A percentile compares a stretch with the other conserved stretches of the same genome.
These are phyloP conservation scores for Cephalotrichum gorgonifer DNA, from an alignment of 2,329 filamentous ascomycete species.

Conservation along the genomic window DNA sequence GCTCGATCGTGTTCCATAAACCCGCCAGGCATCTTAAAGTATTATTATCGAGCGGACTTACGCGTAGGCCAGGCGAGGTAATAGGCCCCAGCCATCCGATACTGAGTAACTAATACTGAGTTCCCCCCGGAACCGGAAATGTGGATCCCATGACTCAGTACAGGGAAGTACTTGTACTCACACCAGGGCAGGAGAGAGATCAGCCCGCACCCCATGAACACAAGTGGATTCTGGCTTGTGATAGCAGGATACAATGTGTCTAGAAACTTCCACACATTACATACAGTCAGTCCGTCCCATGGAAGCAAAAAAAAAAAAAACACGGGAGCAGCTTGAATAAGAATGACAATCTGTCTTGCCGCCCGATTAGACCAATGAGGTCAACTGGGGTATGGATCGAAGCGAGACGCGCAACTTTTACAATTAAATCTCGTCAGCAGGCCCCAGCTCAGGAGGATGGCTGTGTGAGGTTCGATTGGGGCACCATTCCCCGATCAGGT, in stretches of 20 bases:
- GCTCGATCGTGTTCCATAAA: too few species aligned
- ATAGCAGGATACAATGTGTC: neutral
- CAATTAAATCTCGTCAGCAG: neutral
- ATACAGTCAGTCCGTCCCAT: neutral
- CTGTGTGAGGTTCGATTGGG: neutral
- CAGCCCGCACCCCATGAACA: too few species aligned
- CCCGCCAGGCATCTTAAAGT: too few species aligned
- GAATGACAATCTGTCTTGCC: neutral
- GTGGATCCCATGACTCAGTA: too few species aligned
- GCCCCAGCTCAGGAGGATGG: neutral
- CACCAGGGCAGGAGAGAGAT: too few species aligned
- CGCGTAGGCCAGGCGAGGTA: too few species aligned
- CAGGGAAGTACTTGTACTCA: too few species aligned
- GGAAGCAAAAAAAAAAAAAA: neutral
- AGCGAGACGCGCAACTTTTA: neutral
- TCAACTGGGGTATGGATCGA: neutral
- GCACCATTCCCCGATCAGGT: neutral
- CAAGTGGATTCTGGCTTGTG: too few species aligned
- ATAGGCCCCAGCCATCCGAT: too few species aligned
- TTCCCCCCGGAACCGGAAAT: too few species aligned
- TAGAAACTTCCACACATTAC: neutral
- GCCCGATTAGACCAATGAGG: neutral
- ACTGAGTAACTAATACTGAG: too few species aligned
- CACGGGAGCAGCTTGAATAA: neutral
- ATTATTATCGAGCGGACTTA: too few species aligned